These are phyloP conservation scores for Exserohilum turcica DNA, from an alignment of 2,329 filamentous ascomycete genomes.

Conservation along the genomic window DNA sequence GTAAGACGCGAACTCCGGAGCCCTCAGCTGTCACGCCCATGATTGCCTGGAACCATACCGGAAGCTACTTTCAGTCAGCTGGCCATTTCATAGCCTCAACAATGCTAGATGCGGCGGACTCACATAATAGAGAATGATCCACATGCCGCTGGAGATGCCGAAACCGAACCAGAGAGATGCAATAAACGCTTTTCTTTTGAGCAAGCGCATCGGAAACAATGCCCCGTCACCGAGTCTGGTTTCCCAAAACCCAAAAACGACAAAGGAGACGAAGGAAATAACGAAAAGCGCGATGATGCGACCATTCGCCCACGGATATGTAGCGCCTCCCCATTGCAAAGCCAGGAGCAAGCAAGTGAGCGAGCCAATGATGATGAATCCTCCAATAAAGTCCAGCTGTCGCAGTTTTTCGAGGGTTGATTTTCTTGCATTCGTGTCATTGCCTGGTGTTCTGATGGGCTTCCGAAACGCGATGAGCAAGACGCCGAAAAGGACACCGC, in stretches of 20 bases:
- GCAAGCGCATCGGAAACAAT: conserved; percentile 1
- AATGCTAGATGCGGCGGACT: not conserved
- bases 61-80: not conserved
- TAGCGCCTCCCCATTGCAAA: not conserved
- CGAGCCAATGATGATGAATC: not conserved
- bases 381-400: not conserved
- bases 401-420: not conserved
- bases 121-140: not conserved
- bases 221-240: not conserved
- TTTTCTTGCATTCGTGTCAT: not conserved
- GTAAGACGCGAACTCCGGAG: not conserved
- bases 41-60: not conserved
- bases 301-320: not conserved
- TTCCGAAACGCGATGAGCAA: not conserved
- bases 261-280: not conserved
- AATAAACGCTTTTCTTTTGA: not conserved
- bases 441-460: not conserved
- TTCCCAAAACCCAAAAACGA: not conserved
- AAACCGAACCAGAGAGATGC: not conserved
- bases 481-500: not conserved
- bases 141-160: not conserved
- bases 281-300: not conserved
- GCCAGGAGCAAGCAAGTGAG: not conserved
- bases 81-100: not conserved
- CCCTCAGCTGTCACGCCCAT: not conserved